Conservation (phyloP, 768 basidiomycete genomes). For the Lenzites betulinus region DNA sequence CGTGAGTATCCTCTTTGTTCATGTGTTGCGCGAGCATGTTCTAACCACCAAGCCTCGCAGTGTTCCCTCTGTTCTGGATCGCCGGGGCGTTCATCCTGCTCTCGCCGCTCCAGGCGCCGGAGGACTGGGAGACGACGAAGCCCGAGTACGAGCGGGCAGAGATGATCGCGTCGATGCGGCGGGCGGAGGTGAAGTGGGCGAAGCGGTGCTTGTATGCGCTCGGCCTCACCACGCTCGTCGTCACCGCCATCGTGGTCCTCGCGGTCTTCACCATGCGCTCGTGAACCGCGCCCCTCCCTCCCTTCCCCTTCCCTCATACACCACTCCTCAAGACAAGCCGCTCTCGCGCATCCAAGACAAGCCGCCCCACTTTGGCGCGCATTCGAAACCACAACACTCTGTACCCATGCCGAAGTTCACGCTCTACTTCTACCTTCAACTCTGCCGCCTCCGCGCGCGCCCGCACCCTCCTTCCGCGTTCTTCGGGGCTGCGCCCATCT, state of each 20-base stretch:
- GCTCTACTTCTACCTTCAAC: not conserved
- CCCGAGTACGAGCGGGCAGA: conserved; percentile 37
- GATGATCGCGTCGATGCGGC: conserved; percentile 36
- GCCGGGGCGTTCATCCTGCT: conserved; percentile 43
- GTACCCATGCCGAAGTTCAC: not conserved
- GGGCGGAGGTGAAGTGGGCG: conserved; percentile 45
- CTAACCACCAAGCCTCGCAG: conserved; percentile 28
- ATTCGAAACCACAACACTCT: not conserved
- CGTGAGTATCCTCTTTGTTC: conserved; percentile 35
- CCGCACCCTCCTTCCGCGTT: not conserved
- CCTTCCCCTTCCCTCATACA: not conserved
- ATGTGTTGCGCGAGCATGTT: not conserved
- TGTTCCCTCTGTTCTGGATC: conserved; percentile 52
- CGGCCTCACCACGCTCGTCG: conserved; percentile 17
- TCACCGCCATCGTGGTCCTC: conserved; percentile 21
- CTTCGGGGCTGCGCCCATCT: not conserved
- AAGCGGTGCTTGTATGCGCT: conserved; percentile 37
- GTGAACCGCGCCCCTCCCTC: not conserved
- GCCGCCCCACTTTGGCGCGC: no score
- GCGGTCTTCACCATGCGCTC: conserved; percentile 21
- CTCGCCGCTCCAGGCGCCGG: conserved; percentile 42
- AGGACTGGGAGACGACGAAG: conserved; percentile 39
- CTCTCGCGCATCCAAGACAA: not conserved
- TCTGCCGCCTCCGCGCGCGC: not conserved
- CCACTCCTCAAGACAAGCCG: not conserved